Evolutionary conservation across 148 eudicot genomes (phyloP), one percentile per base, ranked within the genome.

Genomic region (Tetragonia tetragonoides): DNA sequence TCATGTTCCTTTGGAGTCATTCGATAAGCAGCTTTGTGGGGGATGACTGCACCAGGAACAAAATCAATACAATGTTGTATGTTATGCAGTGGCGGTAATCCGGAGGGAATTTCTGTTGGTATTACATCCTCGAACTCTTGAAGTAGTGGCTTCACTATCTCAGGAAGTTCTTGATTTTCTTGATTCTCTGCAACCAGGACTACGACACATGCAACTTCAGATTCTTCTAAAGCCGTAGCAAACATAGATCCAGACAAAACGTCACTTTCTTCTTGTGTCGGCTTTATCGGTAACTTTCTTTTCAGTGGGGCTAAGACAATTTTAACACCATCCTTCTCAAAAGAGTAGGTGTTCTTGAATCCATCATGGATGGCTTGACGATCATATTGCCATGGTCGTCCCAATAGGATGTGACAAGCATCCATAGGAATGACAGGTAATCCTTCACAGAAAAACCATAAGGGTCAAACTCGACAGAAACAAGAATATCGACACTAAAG

Each of bases 331-430:
- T 62, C 66, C 7, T 62, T 62, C 66, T 20, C 66, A 62, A 62
- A 62, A 11, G 66, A 62, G 37, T 62, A 62, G 6, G 66, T 20
- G 16, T 24, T 62, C 24, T 62, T n/a, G 37, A 20, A 62, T n/a
- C 66, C 66, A n/a, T 62, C 37, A 24, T 62, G 66, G 28, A 62
- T 11, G 20, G 24, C 66, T 62, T 15, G 66, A 62, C 66, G 7
- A 11, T 62, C 66, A 62, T 62, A 62, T 62, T 62, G 66, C 66
- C 66, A 62, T 20, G 66, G 66, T n/a, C 66, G 6, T 20, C 66
- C 66, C 24, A 62, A 24, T 2, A 7, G 37, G 7, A 62, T 20
- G 66, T 62, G 66, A 62, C 37, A 62, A 24, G 28, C 66, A 62
- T 62, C 66, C 66, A 62, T 62, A 11, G 66, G 24, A 8, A 44